Evolutionary conservation across 371 early-diverging fungal species (phyloP).

Genomic region (Lichtheimia ornata): DNA sequence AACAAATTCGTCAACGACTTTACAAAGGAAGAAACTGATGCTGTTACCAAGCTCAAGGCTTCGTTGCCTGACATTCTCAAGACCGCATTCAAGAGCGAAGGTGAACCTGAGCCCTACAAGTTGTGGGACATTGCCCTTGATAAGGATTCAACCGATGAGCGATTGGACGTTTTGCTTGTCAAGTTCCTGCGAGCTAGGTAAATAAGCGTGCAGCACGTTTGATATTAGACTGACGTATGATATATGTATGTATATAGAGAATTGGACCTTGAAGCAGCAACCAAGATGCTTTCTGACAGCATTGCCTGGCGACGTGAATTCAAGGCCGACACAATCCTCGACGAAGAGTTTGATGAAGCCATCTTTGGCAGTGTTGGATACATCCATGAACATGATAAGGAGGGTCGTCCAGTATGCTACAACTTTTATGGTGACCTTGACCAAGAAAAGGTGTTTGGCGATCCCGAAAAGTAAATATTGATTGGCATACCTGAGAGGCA

Average conservation of each 20-base stretch:
- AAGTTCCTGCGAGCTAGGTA: slow-evolving; percentile 63
- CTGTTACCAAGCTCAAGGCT: slow-evolving; percentile 45
- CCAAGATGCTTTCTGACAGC: slow-evolving; percentile 52
- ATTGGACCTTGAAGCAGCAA: slow-evolving; percentile 36
- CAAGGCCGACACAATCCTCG: slow-evolving; percentile 42
- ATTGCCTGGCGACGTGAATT: slow-evolving; percentile 60
- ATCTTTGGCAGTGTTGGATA: slow-evolving; percentile 53
- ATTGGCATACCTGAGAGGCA: background rate
- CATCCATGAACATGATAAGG: slow-evolving; percentile 48
- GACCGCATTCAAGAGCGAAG: slow-evolving; percentile 20
- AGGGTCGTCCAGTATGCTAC: slow-evolving; percentile 61
- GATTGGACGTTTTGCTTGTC: slow-evolving; percentile 54
- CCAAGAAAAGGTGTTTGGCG: slow-evolving; percentile 58
- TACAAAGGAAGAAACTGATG: slow-evolving; percentile 41
- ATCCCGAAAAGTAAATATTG: slow-evolving; percentile 36
- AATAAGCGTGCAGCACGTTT: background rate
- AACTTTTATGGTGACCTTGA: slow-evolving; percentile 62
- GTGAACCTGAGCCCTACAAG: slow-evolving; percentile 32
- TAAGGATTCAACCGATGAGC: slow-evolving; percentile 46
- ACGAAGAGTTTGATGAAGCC: slow-evolving; percentile 52
- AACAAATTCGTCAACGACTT: slow-evolving; percentile 32
- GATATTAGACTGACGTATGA: background rate
- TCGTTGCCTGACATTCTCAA: slow-evolving; percentile 47
- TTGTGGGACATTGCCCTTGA: slow-evolving; percentile 57
- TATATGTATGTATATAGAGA: slow-evolving; percentile 21